These are phyloP conservation scores for Lathyrus sativus DNA, from an alignment of 306 rosid genomes.

Conservation along the genomic window DNA sequence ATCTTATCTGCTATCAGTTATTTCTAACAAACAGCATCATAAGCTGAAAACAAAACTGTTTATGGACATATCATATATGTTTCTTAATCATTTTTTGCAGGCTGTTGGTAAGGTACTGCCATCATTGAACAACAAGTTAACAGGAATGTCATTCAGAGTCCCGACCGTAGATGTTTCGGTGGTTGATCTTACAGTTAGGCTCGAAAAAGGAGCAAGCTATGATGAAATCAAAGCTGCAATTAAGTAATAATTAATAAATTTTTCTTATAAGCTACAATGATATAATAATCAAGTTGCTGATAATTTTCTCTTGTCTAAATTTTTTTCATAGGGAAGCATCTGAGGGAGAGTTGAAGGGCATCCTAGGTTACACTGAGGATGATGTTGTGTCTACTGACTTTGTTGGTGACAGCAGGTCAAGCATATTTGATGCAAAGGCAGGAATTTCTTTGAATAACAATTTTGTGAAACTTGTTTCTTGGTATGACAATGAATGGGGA, in stretches of 20 bases:
- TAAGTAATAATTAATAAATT: constrained; percentile 52
- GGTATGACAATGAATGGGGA: constrained; percentile 77
- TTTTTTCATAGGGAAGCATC: constrained; percentile 62
- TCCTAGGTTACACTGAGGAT: constrained; percentile 78
- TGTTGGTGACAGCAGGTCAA: constrained; percentile 74
- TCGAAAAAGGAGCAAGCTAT: constrained; percentile 70
- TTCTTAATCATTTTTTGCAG: constrained; percentile 37
- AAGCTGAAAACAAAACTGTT: too few relatives aligned
- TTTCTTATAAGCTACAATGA: background rate
- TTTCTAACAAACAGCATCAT: too few relatives aligned
- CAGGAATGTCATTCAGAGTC: constrained; percentile 93
- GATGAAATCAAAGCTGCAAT: constrained; percentile 78
- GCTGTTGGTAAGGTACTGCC: constrained; percentile 96
- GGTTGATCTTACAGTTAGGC: constrained; percentile 90
- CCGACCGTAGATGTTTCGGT: constrained; percentile 93
- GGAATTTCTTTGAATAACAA: constrained; percentile 70
- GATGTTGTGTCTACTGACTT: constrained; percentile 85
- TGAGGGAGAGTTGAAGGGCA: constrained; percentile 71
- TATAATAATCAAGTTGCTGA: background rate
- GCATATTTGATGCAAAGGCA: constrained; percentile 64
- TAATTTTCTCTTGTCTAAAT: constrained; percentile 2
- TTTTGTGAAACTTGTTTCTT: constrained; percentile 67
- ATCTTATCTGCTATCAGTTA: too few relatives aligned
- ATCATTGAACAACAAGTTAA: constrained; percentile 75
- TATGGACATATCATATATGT: background rate